A percentile compares a stretch with the other conserved stretches of the same genome.
Evolutionary conservation across 2,329 filamentous ascomycete species (phyloP).

Genomic region (Phaeoacremonium minimum): DNA sequence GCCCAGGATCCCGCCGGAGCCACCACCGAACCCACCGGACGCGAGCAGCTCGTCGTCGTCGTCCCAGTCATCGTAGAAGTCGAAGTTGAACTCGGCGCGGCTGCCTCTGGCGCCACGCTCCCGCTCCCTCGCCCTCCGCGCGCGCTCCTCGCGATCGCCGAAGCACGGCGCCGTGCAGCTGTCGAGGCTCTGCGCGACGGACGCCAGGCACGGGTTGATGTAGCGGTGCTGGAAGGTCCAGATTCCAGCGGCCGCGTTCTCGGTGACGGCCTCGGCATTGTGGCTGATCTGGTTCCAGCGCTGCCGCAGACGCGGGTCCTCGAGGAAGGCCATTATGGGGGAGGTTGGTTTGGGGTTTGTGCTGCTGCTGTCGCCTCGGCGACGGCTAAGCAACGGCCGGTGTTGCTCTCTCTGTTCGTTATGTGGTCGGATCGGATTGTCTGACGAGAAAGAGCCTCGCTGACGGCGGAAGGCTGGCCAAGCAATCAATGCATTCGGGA

Average conservation of each 20-base stretch:
- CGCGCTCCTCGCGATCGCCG: slow-evolving; percentile 69
- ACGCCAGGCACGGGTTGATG: slow-evolving; percentile 73
- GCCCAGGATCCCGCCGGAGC: slow-evolving; percentile 59
- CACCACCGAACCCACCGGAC: slow-evolving; percentile 20
- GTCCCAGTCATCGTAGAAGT: slow-evolving; percentile 96
- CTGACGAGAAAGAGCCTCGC: too few relatives aligned
- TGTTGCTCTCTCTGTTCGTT: too few relatives aligned
- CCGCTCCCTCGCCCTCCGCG: slow-evolving; percentile 63
- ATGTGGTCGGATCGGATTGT: too few relatives aligned
- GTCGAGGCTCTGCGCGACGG: slow-evolving; percentile 62
- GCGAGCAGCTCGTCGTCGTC: slow-evolving; percentile 38
- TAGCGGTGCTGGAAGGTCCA: slow-evolving; percentile 87
- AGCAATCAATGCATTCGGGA: too few relatives aligned
- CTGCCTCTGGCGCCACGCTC: slow-evolving; percentile 44
- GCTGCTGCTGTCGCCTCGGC: too few relatives aligned
- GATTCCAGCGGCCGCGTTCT: slow-evolving; percentile 85
- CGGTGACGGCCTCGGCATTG: slow-evolving; percentile 85
- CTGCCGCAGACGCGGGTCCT: slow-evolving; percentile 86
- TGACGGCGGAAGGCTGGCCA: too few relatives aligned
- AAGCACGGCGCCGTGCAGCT: slow-evolving; percentile 69
- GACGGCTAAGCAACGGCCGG: too few relatives aligned
- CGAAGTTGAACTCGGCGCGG: slow-evolving; percentile 79
- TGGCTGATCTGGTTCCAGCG: slow-evolving; percentile 90
- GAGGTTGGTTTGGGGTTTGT: too few relatives aligned
- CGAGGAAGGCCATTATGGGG: slow-evolving; percentile 57